phyloP scores from a whole-genome alignment of 208 protist genomes.

The Strigomonas galati region DNA sequence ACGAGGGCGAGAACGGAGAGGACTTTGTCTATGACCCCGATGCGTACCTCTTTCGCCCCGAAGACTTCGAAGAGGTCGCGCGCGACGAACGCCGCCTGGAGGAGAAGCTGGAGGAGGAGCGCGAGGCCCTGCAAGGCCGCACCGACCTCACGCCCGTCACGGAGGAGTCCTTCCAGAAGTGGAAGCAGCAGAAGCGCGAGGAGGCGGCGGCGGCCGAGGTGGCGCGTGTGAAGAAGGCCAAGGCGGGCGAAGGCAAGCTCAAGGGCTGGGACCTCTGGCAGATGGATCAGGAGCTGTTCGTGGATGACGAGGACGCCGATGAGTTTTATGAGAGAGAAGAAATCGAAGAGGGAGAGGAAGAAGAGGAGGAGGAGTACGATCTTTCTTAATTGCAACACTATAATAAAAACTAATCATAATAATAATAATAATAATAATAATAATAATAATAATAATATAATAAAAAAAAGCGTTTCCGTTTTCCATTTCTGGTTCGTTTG shows the following conservation, averaged over 20 bases:
- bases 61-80: constrained; percentile 88
- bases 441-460: not conserved
- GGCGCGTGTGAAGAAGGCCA: constrained; percentile 59
- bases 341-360: constrained; percentile 26
- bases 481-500: not conserved
- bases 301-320: constrained; percentile 83
- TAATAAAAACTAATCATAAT: constrained; percentile 4
- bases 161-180: constrained; percentile 74
- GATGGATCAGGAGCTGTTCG: constrained; percentile 80
- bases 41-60: constrained; percentile 85
- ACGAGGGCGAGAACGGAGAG: constrained; percentile 33
- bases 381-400: constrained; percentile 38
- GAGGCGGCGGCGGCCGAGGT: constrained; percentile 63
- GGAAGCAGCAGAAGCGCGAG: constrained; percentile 63
- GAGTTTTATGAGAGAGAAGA: constrained; percentile 75
- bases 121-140: constrained; percentile 68
- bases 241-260: constrained; percentile 69
- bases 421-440: constrained; percentile 16
- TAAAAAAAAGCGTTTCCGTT: not conserved
- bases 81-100: constrained; percentile 78
- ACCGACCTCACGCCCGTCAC: constrained; percentile 81
- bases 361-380: constrained; percentile 59
- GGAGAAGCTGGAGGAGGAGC: constrained; percentile 83
- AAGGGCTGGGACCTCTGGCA: constrained; percentile 83
- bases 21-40: constrained; percentile 66